Evolutionary conservation across 805 yeast genomes (phyloP).

Genomic region (Tetrapisispora pingtungensis): DNA sequence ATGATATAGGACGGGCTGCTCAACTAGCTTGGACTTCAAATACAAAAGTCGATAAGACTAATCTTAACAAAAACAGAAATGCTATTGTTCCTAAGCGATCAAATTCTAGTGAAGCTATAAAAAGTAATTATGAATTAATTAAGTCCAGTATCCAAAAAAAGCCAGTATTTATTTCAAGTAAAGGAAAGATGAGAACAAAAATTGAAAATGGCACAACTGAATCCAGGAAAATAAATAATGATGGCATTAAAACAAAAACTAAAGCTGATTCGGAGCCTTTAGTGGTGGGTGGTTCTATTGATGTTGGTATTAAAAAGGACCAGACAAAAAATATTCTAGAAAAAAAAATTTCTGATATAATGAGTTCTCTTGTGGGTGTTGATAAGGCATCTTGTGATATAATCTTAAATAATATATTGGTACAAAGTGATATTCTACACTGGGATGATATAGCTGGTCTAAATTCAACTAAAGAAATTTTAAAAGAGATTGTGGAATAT

Average conservation of each 20-base stretch:
- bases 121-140: slow-evolving; percentile 13
- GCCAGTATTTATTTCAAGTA: neutral
- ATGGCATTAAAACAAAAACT: neutral
- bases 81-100: neutral
- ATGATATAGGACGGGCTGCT: slow-evolving; percentile 15
- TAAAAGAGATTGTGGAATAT: slow-evolving; percentile 93
- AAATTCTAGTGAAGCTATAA: slow-evolving; percentile 2
- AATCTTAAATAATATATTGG: slow-evolving; percentile 79
- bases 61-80: neutral
- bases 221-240: neutral
- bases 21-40: slow-evolving; percentile 14
- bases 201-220: neutral
- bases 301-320: neutral
- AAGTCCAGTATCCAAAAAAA: slow-evolving; percentile 9
- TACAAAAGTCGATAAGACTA: neutral
- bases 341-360: slow-evolving; percentile 2
- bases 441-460: slow-evolving; percentile 97
- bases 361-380: slow-evolving; percentile 44
- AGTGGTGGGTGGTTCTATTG: neutral
- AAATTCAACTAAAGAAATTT: slow-evolving; percentile 73
- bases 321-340: neutral
- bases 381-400: slow-evolving; percentile 73
- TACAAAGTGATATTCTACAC: slow-evolving; percentile 83
- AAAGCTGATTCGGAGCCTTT: neutral
- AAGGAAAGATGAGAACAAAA: neutral